Percentiles rank a stretch among this genome's conserved stretches.
phyloP scores from a whole-genome alignment of 139 green algal species.

The Klebsormidium nitens region DNA sequence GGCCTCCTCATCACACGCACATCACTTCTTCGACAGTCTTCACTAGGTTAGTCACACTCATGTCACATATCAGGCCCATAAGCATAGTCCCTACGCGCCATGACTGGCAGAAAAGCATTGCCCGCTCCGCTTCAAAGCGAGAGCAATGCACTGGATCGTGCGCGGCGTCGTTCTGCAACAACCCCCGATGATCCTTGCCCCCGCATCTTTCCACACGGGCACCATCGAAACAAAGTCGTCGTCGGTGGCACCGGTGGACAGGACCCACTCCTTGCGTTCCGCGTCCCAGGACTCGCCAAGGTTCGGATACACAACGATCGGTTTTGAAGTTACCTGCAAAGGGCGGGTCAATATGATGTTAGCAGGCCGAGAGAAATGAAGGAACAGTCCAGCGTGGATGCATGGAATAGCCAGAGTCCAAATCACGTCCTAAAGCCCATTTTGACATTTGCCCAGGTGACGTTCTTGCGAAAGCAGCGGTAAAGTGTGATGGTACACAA shows the following conservation, averaged over 20 bases:
- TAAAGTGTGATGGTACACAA: no score
- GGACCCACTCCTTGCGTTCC: conserved; percentile 33
- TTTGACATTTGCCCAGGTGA: no score
- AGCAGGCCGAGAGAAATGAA: background rate
- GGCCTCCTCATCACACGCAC: no score
- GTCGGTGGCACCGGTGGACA: conserved; percentile 18
- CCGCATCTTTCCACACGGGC: conserved; percentile 17
- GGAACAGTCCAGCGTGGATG: background rate
- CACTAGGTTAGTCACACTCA: no score
- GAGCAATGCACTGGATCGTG: conserved; percentile 13
- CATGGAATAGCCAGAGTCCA: background rate
- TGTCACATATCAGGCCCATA: no score
- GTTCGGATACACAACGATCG: conserved; percentile 39
- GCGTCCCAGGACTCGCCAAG: conserved; percentile 34
- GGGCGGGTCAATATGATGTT: no score
- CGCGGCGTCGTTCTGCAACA: conserved; percentile 39
- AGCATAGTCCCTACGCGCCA: no score
- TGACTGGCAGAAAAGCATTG: no score
- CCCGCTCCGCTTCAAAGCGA: no score
- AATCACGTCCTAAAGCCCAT: background rate
- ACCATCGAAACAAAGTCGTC: conserved; percentile 24
- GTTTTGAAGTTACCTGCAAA: conserved; percentile 34
- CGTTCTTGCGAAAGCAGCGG: no score
- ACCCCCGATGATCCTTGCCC: conserved; percentile 28
- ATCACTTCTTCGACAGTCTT: no score